These are phyloP conservation scores for Solanum hybrid DNA, from an alignment of 305 asterid species.

Conservation along the genomic window DNA sequence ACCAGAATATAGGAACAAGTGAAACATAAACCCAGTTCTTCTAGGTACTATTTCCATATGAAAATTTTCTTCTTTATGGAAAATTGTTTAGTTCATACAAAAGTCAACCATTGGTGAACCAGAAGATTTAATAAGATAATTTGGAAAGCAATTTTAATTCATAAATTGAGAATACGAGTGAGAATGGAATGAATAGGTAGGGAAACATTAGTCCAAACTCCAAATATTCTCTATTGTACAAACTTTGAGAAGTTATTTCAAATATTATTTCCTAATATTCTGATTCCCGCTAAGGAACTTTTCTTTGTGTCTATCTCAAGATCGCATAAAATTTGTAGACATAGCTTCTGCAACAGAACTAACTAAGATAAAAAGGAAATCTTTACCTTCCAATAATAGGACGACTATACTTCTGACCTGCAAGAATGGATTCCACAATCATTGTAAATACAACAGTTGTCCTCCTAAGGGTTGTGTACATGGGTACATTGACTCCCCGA, in stretches of 20 bases:
- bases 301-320: neutral
- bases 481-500: constrained; percentile 86
- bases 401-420: constrained; percentile 51
- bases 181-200: neutral
- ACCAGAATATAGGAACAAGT: neutral
- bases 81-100: neutral
- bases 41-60: neutral
- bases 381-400: constrained; percentile 64
- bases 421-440: constrained; percentile 62
- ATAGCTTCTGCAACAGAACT: neutral
- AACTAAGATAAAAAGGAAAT: constrained; percentile 1
- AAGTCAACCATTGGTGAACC: neutral
- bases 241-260: neutral
- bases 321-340: neutral
- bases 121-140: neutral
- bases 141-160: neutral
- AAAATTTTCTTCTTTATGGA: neutral
- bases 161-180: neutral
- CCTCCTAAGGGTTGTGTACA: constrained; percentile 93
- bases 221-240: neutral
- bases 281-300: neutral
- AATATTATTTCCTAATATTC: neutral
- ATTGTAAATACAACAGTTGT: constrained; percentile 83
- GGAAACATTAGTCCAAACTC: neutral
- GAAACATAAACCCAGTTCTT: neutral